Base-by-base conservation (phyloP, 768 basidiomycete species). In the Daedalea quercina region DNA sequence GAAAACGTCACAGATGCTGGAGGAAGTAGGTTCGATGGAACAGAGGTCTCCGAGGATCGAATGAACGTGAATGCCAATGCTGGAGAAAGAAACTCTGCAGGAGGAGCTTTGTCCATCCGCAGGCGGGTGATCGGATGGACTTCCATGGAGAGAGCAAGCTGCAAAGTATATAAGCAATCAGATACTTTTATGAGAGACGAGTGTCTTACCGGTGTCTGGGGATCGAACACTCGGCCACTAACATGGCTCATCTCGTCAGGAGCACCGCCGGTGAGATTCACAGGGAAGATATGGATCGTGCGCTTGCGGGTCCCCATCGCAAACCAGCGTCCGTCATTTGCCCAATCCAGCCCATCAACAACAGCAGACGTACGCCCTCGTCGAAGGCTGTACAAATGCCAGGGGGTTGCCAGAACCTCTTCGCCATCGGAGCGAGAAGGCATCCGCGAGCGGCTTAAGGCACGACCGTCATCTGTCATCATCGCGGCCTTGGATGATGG, bases 211-310 rank as follows among this genome's bases (percentile, higher is more conserved):
- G 78, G 58, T 45, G 75, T 74, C 3, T 69, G 65, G 2, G 68
- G 66, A 57, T 90, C 86, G 62, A 70, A 65, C 0, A 89, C 82
- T 60, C 70, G 70, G 6, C 78, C 80, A 34, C 77, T 74, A 51
- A 84, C 58, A 67, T 87, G 84, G 46, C 85, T 84, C 31, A 65
- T 65, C 28, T 78, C 67, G 68, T 90, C 83, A 1, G 84, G 72
- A 31, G 72, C 72, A 3, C 90, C 86, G 1, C 88, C 90, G 53
- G 84, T 84, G 3, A 88, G 88, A 63, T 90, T 87, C 8, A 84
- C 72, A 8, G 84, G 79, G 62, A 90, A 92, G 0, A 91, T 69
- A 67, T 92, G 88, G 20, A 84, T 67, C 0, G 81, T 86, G 52
- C 81, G 66, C 58, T 82, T 82, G 62, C 71, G 61, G 35, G 84